Evolutionary conservation across 2,329 filamentous ascomycete genomes (phyloP).

Genomic region (Albophoma yamanashiensis): DNA sequence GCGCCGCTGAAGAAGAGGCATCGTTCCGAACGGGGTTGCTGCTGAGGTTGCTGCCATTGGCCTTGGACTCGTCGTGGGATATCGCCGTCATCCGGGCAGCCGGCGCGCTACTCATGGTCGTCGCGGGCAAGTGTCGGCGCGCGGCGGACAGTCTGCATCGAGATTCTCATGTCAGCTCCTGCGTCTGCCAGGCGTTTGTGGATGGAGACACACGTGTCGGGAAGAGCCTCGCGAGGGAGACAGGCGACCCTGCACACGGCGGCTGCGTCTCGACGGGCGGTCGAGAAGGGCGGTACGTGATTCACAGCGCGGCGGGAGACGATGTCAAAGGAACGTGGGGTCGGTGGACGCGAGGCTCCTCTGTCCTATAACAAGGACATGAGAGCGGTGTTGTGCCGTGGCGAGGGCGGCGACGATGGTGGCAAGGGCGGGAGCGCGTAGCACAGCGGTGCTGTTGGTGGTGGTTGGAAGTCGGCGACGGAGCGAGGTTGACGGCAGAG

Average conservation of each 20-base stretch:
- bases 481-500: not conserved
- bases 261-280: not conserved
- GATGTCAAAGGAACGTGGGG: conserved; percentile 6
- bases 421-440: not conserved
- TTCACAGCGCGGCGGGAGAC: conserved; percentile 3
- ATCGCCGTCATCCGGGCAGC: conserved; percentile 13
- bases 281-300: conserved; percentile 3
- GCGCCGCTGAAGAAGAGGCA: conserved; percentile 8
- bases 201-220: not conserved
- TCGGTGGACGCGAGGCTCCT: not conserved
- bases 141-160: not conserved
- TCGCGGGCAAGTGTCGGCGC: conserved; percentile 3
- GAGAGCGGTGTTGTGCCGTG: conserved; percentile 11
- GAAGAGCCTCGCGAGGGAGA: not conserved
- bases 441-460: not conserved
- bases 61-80: conserved; percentile 9
- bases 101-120: conserved; percentile 21
- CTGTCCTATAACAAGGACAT: conserved; percentile 26
- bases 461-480: not conserved
- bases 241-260: not conserved
- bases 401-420: not conserved
- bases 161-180: not conserved
- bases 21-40: not conserved
- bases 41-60: not conserved
- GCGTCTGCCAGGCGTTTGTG: not conserved